A percentile compares a stretch with the other conserved stretches of the same genome.
phyloP scores from a whole-genome alignment of 441 rosid species.

The Brassica balearica region DNA sequence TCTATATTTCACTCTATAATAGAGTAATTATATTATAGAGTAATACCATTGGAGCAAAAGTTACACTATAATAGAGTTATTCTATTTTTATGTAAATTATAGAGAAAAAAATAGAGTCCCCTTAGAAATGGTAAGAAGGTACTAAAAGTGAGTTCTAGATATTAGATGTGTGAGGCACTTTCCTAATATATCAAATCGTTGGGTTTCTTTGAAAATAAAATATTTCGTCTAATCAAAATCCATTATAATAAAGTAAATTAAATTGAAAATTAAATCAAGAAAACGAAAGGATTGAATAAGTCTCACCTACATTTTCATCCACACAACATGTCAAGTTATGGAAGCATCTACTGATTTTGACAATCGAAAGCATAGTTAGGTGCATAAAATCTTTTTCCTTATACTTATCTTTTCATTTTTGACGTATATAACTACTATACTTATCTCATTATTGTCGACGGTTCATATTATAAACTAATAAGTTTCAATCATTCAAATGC shows the following conservation, averaged over 20 bases:
- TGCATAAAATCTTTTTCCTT: slow-evolving; percentile 4
- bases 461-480: background rate
- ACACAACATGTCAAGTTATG: slow-evolving; percentile 18
- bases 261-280: slow-evolving; percentile 11
- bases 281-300: slow-evolving; percentile 23
- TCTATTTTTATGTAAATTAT: too few relatives aligned
- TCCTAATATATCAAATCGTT: background rate
- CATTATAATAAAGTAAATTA: background rate
- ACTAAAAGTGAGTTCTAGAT: slow-evolving; percentile 2
- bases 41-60: too few relatives aligned
- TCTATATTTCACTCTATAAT: too few relatives aligned
- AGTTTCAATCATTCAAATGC: slow-evolving; percentile 20
- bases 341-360: slow-evolving; percentile 31
- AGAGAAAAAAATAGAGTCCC: too few relatives aligned
- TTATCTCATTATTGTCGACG: slow-evolving; percentile 22
- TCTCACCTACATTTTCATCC: slow-evolving; percentile 10
- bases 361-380: slow-evolving; percentile 23
- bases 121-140: background rate
- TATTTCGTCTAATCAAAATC: slow-evolving; percentile 9
- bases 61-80: too few relatives aligned
- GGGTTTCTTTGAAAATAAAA: background rate
- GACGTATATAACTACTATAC: slow-evolving; percentile 2
- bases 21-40: too few relatives aligned
- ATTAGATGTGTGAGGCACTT: slow-evolving; percentile 14
- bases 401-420: slow-evolving; percentile 4